Conservation (phyloP, 345 rosid species). For the Dimocarpus longan region DNA sequence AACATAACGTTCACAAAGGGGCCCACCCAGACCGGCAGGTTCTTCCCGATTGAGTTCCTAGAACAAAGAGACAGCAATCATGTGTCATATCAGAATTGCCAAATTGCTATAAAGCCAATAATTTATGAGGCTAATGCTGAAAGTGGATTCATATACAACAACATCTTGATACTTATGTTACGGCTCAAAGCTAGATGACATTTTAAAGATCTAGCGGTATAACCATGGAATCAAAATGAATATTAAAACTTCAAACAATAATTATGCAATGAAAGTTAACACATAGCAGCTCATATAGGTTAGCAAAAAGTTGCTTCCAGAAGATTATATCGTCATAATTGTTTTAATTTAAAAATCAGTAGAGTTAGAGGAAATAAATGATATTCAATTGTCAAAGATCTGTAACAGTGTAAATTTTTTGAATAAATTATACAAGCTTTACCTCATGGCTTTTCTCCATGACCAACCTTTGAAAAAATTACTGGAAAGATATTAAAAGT, state of each 20-base stretch:
- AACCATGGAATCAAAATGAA: neutral
- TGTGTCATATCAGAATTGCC: neutral
- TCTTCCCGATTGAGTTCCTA: slow-evolving; percentile 95
- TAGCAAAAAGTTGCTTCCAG: slow-evolving; percentile 5
- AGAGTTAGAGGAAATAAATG: neutral
- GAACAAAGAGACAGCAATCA: slow-evolving; percentile 16
- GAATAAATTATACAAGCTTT: neutral
- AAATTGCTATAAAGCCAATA: neutral
- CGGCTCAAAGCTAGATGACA: neutral
- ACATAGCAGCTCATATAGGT: neutral
- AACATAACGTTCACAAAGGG: slow-evolving; percentile 68
- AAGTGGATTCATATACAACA: slow-evolving; percentile 8
- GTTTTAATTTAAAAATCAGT: neutral
- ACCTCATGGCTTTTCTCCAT: neutral
- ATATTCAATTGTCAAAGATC: neutral
- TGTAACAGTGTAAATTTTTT: neutral
- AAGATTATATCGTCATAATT: neutral
- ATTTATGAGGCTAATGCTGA: slow-evolving; percentile 4
- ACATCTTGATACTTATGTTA: neutral
- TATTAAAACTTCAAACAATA: neutral
- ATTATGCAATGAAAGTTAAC: neutral
- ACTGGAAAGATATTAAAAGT: neutral
- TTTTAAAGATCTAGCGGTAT: neutral
- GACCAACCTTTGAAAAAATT: slow-evolving; percentile 1
- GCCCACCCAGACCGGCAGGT: slow-evolving; percentile 94